Conservation (phyloP, 441 rosid genomes). For the Metrosideros polymorpha region DNA sequence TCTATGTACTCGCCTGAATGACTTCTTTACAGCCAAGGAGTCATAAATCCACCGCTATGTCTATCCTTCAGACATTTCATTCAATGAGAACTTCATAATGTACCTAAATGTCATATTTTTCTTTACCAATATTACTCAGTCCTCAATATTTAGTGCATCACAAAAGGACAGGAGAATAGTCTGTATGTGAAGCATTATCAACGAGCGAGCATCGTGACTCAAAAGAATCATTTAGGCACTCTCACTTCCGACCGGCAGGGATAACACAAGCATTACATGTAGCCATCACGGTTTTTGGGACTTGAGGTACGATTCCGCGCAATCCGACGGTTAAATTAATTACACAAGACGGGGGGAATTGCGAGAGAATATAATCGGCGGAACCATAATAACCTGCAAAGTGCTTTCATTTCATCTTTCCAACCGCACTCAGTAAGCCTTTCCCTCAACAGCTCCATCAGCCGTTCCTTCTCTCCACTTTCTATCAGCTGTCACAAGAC, state of each 20-base stretch:
- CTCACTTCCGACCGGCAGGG: not conserved
- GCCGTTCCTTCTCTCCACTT: slow-evolving; percentile 76
- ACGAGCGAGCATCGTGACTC: not conserved
- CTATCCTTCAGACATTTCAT: not conserved
- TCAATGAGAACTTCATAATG: not conserved
- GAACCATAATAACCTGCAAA: slow-evolving; percentile 51
- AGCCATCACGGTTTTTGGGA: not conserved
- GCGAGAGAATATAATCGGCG: not conserved
- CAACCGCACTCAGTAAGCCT: slow-evolving; percentile 84
- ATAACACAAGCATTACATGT: not conserved
- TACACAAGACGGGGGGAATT: not conserved
- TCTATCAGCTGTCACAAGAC: slow-evolving; percentile 42
- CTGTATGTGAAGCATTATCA: not conserved
- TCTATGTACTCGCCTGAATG: not conserved
- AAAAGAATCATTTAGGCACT: not conserved
- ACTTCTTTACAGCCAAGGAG: not conserved
- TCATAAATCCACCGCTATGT: not conserved
- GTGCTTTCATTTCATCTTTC: slow-evolving; percentile 85
- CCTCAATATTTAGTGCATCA: not conserved
- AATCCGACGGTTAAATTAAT: not conserved
- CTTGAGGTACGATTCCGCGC: not conserved
- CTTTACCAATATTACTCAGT: not conserved
- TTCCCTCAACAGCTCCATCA: slow-evolving; percentile 81
- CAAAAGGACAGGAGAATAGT: not conserved
- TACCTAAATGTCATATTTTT: not conserved